Percentiles rank a stretch among this genome's conserved stretches.
These are phyloP conservation scores for Jatropha multifida DNA, from an alignment of 441 rosid species.

Conservation along the genomic window DNA sequence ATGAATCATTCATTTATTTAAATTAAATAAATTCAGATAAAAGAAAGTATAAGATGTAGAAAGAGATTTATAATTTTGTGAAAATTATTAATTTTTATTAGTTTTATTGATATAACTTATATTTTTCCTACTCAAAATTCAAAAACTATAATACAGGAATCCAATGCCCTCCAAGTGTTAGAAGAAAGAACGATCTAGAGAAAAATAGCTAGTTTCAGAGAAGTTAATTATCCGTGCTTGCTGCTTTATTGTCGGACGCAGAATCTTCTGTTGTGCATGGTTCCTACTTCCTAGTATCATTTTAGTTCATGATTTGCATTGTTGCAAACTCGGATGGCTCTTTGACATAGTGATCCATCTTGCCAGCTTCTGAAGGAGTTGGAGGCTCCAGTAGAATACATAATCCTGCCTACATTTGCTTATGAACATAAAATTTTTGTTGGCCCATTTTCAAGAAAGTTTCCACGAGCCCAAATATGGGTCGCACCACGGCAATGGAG, in stretches of 20 bases:
- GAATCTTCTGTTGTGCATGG: background rate
- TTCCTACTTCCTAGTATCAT: background rate
- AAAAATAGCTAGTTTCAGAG: background rate
- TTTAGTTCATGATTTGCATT: slow-evolving; percentile 2
- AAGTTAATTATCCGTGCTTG: background rate
- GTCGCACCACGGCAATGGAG: slow-evolving; percentile 99
- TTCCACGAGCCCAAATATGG: slow-evolving; percentile 87
- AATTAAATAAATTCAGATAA: too few relatives aligned
- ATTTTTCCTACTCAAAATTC: background rate
- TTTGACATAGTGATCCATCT: slow-evolving; percentile 22
- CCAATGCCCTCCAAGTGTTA: background rate
- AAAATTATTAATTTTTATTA: too few relatives aligned
- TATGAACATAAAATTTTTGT: slow-evolving; percentile 97
- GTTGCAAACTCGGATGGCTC: slow-evolving; percentile 12
- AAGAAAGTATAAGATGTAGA: too few relatives aligned
- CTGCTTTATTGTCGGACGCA: background rate
- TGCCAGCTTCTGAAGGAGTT: slow-evolving; percentile 85
- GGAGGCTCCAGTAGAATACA: slow-evolving; percentile 81
- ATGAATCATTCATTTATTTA: too few relatives aligned
- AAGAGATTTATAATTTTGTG: too few relatives aligned
- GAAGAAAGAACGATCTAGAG: background rate
- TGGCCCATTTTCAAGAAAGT: slow-evolving; percentile 95
- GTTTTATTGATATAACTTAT: too few relatives aligned
- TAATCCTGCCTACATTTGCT: slow-evolving; percentile 89
- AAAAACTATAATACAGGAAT: background rate